Evolutionary conservation across 345 rosid species (phyloP).

Genomic region (Angophora floribunda): DNA sequence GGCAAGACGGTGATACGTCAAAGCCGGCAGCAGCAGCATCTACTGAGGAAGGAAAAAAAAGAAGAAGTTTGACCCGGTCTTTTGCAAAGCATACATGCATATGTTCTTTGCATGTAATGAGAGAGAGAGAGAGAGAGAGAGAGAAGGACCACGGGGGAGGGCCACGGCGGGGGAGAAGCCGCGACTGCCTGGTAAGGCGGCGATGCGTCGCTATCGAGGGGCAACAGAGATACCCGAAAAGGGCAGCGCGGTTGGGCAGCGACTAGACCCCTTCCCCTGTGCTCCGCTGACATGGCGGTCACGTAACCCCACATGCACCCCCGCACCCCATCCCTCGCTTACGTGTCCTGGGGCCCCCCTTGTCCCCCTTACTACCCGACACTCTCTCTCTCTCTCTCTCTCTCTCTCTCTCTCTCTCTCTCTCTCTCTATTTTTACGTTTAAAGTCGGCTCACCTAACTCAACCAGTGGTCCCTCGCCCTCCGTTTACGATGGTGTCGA

Average conservation of each 20-base stretch:
- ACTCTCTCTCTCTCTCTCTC: not conserved
- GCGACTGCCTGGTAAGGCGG: slow-evolving; percentile 23
- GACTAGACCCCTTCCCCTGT: not conserved
- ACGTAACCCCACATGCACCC: slow-evolving; percentile 68
- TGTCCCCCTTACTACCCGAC: slow-evolving; percentile 31
- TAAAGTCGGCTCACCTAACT: not conserved
- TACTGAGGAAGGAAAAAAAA: not conserved
- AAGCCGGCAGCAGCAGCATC: not conserved
- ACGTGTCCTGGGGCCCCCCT: slow-evolving; percentile 33
- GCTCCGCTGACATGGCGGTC: slow-evolving; percentile 49
- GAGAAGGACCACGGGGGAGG: not conserved
- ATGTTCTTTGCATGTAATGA: not conserved
- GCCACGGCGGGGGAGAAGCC: slow-evolving; percentile 4
- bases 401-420: not conserved
- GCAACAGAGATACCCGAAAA: slow-evolving; percentile 27
- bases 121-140: not conserved
- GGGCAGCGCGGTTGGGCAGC: slow-evolving; percentile 30
- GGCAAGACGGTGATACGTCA: not conserved
- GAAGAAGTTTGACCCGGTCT: not conserved
- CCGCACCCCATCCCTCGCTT: slow-evolving; percentile 24
- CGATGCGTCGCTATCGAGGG: slow-evolving; percentile 16
- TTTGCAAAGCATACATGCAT: not conserved
- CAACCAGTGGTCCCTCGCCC: not conserved
- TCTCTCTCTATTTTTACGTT: not conserved
- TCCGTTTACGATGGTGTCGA: not conserved